Evolutionary conservation across 352 stramenopile genomes (phyloP), one percentile per base, ranked within the genome.

Genomic region (Phytopythium chamaehyphon): DNA sequence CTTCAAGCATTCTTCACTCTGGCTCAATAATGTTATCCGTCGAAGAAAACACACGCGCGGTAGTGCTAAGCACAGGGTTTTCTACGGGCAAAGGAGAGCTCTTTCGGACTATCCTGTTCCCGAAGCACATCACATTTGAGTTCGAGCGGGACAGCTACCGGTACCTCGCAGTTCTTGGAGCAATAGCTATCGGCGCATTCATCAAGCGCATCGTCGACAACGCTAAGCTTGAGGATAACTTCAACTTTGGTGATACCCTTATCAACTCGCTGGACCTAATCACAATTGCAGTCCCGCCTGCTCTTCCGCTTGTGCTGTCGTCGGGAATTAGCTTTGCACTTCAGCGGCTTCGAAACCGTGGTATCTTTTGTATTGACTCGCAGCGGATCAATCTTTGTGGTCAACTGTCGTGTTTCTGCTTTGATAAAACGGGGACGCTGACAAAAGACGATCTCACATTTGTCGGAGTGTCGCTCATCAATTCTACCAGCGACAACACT

Each of bases 71-170:
- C 16, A 87, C 76, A 15, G 72, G 74, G 19, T 85, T 86, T 28
- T 79, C 63, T 14, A 88, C 79, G 1, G 54, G 52, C 15, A 86
- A 86, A 26, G 79, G 79, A 31, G 70, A 90, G 51, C 61, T 90
- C 2, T 81, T 88, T 47, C 79, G 68, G 9, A 69, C 56, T 24
- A 90, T 90, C 40, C 24, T 90, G 1, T 88, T 77, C 54, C 79
- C 79, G 1, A 70, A 76, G 36, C 45, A 40, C 5, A 69, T 88
- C 39, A 59, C 52, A 6, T 88, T 90, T 40, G 59, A 78, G 57
- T 81, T 87, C 45, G 76, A 87, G 45, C 70, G 65, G 3, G 78
- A 90, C 55, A 83, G 76, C 56, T 90, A 90, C 64, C 60, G 67
- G 7, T 84, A 84, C 59, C 40, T 88, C 8, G 54, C 48, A 0